Conservation (phyloP, 176 grass and related monocot species). For the Oryza glaberrima region DNA sequence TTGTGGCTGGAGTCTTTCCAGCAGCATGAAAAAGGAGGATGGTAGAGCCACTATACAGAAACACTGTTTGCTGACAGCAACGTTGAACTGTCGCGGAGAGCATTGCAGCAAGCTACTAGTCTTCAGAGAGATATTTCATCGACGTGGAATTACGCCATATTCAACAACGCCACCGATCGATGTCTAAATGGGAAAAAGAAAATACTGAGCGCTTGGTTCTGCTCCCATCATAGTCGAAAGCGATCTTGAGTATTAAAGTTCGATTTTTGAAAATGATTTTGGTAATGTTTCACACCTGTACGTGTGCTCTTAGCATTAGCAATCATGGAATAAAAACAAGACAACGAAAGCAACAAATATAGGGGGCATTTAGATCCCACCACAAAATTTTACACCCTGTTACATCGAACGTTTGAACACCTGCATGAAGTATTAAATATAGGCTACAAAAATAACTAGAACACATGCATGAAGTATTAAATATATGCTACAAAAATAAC, state of each 20-base stretch:
- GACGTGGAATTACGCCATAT: background rate
- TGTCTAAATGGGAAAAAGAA: background rate
- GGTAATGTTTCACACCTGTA: no score
- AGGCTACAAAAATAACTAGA: no score
- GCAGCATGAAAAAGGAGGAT: constrained; percentile 15
- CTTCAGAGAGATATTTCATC: background rate
- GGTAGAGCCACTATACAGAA: background rate
- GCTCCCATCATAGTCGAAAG: background rate
- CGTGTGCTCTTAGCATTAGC: no score
- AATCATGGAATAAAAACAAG: background rate
- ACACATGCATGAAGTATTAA: no score
- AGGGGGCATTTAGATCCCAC: no score
- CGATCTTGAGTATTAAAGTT: background rate
- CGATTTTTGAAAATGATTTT: no score
- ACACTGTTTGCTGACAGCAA: background rate
- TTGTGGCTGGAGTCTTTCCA: constrained; percentile 4
- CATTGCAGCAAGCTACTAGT: background rate
- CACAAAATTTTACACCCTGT: no score
- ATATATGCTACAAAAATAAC: no score
- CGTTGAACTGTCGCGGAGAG: background rate
- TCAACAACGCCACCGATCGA: background rate
- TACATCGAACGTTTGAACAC: no score
- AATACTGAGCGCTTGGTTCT: background rate
- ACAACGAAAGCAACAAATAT: background rate
- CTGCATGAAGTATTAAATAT: no score